Evolutionary conservation across 371 early-diverging fungal species (phyloP), one percentile per base, ranked within the genome.

Genomic region (Apophysomyces trapeziformis): DNA sequence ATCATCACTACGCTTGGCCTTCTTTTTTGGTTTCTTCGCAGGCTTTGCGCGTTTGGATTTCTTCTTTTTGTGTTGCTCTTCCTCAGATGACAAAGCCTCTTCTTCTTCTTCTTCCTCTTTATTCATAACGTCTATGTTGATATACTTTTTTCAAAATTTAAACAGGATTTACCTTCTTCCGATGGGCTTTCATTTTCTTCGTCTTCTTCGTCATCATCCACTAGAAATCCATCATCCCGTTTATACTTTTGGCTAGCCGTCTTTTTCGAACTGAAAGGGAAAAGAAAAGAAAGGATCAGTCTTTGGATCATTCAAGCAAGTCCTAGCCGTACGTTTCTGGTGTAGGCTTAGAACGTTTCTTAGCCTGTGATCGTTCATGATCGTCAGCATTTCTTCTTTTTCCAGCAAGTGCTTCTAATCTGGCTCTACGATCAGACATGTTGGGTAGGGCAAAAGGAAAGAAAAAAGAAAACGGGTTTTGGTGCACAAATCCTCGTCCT

Each of bases 51-150:
- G 16, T 37, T 57, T 59, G 8, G 37, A 13, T 32, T 41, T 47
- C 21, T 60, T 67, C 56, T 41, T 67, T 64, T 57, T 71, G 72
- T 41, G 74, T 66, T 68, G 69, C 21, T 79, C 76, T 47, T 68
- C 76, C 44, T 76, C 74, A 45, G 75, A 73, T 38, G 71, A 74
- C 1, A 68, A 71, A 18, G 70, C 73, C 14, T 44, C 62, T 6
- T 73, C 73, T 36, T 71, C 68, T 56, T 68, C 66, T 11, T 65
- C 69, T 21, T 76, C 71, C 12, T 73, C 69, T 39, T 18, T 39
- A 32, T 66, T 35, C 5, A 35, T 57, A 41, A 38, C 36, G 8
- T 9, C 9, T 46, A 7, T 46, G 7, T 7, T 32, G 45, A 32
- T 16, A 14, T 2, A 41, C n/a, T 12, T 54, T 21, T 0, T 4